These are phyloP conservation scores for Sideroxylon spinosum DNA, from an alignment of 179 eudicot species.

Conservation along the genomic window DNA sequence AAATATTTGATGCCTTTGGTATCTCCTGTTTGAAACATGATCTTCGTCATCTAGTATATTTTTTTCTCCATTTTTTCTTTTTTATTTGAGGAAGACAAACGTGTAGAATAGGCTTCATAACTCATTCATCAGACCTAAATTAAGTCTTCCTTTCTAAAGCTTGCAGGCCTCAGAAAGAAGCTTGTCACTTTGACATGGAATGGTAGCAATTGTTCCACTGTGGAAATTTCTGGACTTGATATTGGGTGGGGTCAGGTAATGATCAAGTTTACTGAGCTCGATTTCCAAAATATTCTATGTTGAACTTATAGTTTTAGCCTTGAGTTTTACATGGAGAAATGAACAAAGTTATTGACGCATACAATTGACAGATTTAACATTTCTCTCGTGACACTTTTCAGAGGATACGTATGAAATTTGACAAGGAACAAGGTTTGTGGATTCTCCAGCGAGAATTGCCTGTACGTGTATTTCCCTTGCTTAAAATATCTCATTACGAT, in stretches of 20 bases:
- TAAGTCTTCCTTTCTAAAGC: slow-evolving; percentile 41
- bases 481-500: not conserved
- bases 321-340: not conserved
- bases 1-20: not conserved
- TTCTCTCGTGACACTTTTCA: slow-evolving; percentile 27
- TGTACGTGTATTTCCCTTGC: slow-evolving; percentile 36
- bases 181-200: slow-evolving; percentile 61
- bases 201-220: slow-evolving; percentile 42
- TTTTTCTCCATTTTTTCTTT: not conserved
- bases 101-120: not conserved
- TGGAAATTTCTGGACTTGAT: slow-evolving; percentile 92
- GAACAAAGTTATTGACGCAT: too few species aligned
- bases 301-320: not conserved
- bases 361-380: not conserved
- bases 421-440: slow-evolving; percentile 56
- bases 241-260: slow-evolving; percentile 96
- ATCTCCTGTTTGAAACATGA: not conserved
- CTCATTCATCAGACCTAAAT: slow-evolving; percentile 6
- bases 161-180: slow-evolving; percentile 73
- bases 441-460: slow-evolving; percentile 70
- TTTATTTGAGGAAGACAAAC: not conserved
- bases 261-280: slow-evolving; percentile 4
- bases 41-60: not conserved
- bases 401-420: slow-evolving; percentile 65
- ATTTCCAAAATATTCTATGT: not conserved